phyloP scores from a whole-genome alignment of 805 yeast species.

The Candida khao-thaluensis region DNA sequence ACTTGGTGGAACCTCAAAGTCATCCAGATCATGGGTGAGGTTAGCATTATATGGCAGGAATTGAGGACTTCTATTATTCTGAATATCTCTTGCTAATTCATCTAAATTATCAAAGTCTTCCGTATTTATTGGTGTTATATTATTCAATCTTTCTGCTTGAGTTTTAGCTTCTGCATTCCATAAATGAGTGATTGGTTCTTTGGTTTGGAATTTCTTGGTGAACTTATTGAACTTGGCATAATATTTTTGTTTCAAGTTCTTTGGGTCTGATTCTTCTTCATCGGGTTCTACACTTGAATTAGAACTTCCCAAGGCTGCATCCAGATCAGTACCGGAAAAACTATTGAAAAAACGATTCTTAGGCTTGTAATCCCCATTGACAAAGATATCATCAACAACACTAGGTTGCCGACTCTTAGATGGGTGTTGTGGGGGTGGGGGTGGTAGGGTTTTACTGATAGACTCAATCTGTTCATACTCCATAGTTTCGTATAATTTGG shows the following conservation, averaged over 20 bases:
- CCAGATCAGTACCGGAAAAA: constrained; percentile 3
- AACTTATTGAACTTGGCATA: constrained; percentile 30
- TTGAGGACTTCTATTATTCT: constrained; percentile 8
- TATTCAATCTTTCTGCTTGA: constrained; percentile 5
- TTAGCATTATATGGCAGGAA: neutral
- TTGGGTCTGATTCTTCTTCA: constrained; percentile 12
- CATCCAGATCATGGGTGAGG: neutral
- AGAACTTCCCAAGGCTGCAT: constrained; percentile 8
- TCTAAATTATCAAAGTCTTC: constrained; percentile 18
- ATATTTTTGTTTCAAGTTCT: constrained; percentile 20
- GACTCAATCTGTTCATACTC: constrained; percentile 7
- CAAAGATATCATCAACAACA: constrained; percentile 27
- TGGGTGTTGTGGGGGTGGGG: constrained; percentile 18
- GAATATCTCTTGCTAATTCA: constrained; percentile 16
- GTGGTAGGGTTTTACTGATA: constrained; percentile 9
- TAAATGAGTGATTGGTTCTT: constrained; percentile 30
- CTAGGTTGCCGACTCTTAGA: constrained; percentile 13
- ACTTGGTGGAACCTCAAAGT: constrained; percentile 13
- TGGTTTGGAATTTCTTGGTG: constrained; percentile 31
- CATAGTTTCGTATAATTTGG: constrained; percentile 24
- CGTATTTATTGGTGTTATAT: constrained; percentile 12
- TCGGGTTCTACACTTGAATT: constrained; percentile 12
- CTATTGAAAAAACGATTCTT: constrained; percentile 13
- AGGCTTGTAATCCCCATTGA: constrained; percentile 11
- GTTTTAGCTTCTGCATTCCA: constrained; percentile 14